Evolutionary conservation across 495 filamentous ascomycete species (phyloP), one percentile per base, ranked within the genome.

Genomic region (Polyplosphaeria fusca): DNA sequence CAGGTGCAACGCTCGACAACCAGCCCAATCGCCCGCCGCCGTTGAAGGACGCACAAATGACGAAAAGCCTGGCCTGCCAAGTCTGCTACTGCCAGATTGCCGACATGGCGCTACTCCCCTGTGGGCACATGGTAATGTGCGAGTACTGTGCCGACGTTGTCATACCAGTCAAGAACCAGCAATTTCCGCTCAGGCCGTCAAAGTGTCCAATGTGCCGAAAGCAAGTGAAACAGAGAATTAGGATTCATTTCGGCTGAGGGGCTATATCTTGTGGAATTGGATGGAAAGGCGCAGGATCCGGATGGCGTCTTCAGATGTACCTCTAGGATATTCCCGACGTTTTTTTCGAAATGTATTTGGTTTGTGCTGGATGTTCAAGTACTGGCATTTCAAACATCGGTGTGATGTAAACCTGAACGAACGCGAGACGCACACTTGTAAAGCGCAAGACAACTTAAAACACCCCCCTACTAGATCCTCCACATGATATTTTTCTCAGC

Each of bases 121-220:
- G 80, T 44, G 80, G 78, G 5, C 80, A 83, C 66, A 66, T 80
- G 40, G 74, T 79, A 14, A 73, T 83, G 67, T 83, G 80, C 59
- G 43, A 67, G 64, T 74, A 69, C 69, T 74, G 71, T 53, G 67
- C 67, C 2, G 69, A 71, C 18, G 58, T 68, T 24, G 57, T 67
- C 19, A 53, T 61, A 14, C 70, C 70, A 4, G 43, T 53, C 26
- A 61, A 55, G 48, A 47, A 71, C 51, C 16, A 22, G 4, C 70
- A 64, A 26, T 45, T 65, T 38, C 71, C 68, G 11, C 19, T 28
- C 18, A 57, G 60, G 24, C 37, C 48, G 13, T 53, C 63, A 16
- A 64, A 52, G 1, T 74, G 71, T 60, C 71, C 71, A n/a, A 62
- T 72, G 26, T 74, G 71, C 52, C 35, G 71, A 53, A 67, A 66